These are phyloP conservation scores for Acrocalymma vagum DNA, from an alignment of 2,329 filamentous ascomycete genomes.

Conservation along the genomic window DNA sequence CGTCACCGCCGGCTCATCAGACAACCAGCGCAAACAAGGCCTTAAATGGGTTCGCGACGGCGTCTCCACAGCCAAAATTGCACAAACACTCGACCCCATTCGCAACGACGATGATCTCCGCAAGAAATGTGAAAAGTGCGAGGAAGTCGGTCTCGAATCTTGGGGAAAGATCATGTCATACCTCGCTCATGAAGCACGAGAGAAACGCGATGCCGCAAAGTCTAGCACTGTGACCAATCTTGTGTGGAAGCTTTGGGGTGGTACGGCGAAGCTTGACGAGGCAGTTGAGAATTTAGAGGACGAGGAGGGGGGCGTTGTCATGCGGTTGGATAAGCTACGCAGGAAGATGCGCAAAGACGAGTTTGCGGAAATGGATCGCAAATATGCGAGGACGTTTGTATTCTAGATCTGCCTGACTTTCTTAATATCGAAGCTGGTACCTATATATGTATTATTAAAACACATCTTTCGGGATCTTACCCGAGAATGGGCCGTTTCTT, in stretches of 20 bases:
- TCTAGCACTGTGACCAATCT: slow-evolving; percentile 26
- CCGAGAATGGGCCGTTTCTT: too few species aligned
- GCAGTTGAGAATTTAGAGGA: slow-evolving; percentile 41
- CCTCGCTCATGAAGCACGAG: slow-evolving; percentile 61
- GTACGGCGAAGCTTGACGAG: slow-evolving; percentile 34
- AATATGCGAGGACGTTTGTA: slow-evolving; percentile 45
- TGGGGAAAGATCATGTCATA: slow-evolving; percentile 82
- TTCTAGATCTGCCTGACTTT: slow-evolving; percentile 37
- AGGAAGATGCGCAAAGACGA: slow-evolving; percentile 42
- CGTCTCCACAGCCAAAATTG: slow-evolving; percentile 75
- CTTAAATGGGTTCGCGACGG: slow-evolving; percentile 90
- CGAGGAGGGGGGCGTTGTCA: slow-evolving; percentile 44
- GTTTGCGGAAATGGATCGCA: slow-evolving; percentile 45
- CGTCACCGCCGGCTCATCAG: slow-evolving; percentile 62
- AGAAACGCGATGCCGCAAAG: slow-evolving; percentile 32
- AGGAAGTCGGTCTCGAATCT: slow-evolving; percentile 78
- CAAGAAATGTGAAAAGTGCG: slow-evolving; percentile 77
- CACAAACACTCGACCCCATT: slow-evolving; percentile 57
- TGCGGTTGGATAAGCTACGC: slow-evolving; percentile 44
- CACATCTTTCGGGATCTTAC: too few species aligned
- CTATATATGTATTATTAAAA: too few species aligned
- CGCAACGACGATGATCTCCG: slow-evolving; percentile 52
- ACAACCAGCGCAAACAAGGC: slow-evolving; percentile 64
- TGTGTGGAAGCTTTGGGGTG: slow-evolving; percentile 37
- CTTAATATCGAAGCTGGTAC: too few species aligned